These are phyloP conservation scores for Kwoniella pini DNA, from an alignment of 768 basidiomycete genomes.

Conservation along the genomic window DNA sequence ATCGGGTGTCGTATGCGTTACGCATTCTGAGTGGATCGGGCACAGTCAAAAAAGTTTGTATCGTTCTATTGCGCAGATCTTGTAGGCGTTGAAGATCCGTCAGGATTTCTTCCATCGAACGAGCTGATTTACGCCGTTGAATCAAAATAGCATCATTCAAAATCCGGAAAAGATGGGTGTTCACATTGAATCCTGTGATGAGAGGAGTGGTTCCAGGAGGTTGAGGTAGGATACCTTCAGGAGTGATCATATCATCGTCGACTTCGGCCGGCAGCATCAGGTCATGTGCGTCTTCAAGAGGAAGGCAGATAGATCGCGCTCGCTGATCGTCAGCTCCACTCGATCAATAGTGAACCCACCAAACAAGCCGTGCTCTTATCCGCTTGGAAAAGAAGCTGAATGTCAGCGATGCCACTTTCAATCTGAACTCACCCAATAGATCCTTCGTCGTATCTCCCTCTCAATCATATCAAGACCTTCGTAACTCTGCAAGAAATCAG, in stretches of 20 bases:
- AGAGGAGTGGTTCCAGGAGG: constrained; percentile 38
- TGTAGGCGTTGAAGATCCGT: constrained; percentile 38
- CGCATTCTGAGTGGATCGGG: constrained; percentile 28
- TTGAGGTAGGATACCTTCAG: constrained; percentile 38
- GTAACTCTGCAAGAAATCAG: constrained; percentile 55
- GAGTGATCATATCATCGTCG: constrained; percentile 51
- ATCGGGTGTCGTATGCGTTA: constrained; percentile 27
- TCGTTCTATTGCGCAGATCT: constrained; percentile 34
- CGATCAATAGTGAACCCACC: constrained; percentile 1
- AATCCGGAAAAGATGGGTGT: constrained; percentile 43
- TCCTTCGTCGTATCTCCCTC: constrained; percentile 80
- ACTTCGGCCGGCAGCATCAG: constrained; percentile 39
- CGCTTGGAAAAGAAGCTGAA: constrained; percentile 91
- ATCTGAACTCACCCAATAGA: constrained; percentile 48
- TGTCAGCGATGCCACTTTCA: constrained; percentile 46
- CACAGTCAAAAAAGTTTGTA: constrained; percentile 33
- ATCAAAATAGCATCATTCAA: constrained; percentile 40
- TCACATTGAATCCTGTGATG: constrained; percentile 46
- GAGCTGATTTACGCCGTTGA: constrained; percentile 35
- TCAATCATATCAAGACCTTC: constrained; percentile 77
- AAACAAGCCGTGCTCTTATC: constrained; percentile 63
- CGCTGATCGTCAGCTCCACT: constrained; percentile 23
- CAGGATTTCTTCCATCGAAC: constrained; percentile 36
- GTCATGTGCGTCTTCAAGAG: constrained; percentile 68
- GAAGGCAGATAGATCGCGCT: constrained; percentile 48